Conservation (phyloP, 139 green algal genomes). For the Ettlia oleoabundans region DNA sequence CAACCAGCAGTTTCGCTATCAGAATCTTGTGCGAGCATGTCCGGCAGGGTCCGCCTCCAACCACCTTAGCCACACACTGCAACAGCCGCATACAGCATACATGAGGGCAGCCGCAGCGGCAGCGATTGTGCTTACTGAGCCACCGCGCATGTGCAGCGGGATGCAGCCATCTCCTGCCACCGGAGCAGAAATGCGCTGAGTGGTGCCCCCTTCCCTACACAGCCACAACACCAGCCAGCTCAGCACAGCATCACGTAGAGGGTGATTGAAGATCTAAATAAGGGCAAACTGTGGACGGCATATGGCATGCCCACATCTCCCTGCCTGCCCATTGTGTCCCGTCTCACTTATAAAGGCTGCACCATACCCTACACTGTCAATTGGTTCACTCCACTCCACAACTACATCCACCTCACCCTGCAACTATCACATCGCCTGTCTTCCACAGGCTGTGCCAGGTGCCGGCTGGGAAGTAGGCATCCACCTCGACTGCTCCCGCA, state of each 20-base stretch:
- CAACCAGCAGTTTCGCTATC: too few relatives aligned
- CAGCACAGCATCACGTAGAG: too few relatives aligned
- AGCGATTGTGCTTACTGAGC: neutral
- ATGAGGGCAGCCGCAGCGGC: neutral
- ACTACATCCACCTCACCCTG: neutral
- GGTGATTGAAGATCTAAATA: too few relatives aligned
- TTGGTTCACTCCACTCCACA: neutral
- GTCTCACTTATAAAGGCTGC: neutral
- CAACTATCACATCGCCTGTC: neutral
- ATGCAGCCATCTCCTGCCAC: constrained; percentile 20
- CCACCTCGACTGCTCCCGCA: constrained; percentile 39
- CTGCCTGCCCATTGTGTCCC: too few relatives aligned
- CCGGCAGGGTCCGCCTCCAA: neutral
- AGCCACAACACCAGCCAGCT: neutral
- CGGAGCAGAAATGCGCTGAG: neutral
- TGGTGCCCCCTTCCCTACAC: neutral
- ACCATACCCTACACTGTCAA: neutral
- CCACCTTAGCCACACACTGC: neutral
- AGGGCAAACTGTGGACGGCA: too few relatives aligned
- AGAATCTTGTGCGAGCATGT: too few relatives aligned
- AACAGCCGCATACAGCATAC: neutral
- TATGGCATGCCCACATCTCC: too few relatives aligned
- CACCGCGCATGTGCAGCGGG: constrained; percentile 33
- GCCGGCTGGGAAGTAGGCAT: constrained; percentile 70
- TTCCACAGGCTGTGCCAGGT: constrained; percentile 59